Percentiles rank a stretch among this genome's conserved stretches.
Conservation (phyloP, 495 filamentous ascomycete genomes). For the Neurospora sp. region DNA sequence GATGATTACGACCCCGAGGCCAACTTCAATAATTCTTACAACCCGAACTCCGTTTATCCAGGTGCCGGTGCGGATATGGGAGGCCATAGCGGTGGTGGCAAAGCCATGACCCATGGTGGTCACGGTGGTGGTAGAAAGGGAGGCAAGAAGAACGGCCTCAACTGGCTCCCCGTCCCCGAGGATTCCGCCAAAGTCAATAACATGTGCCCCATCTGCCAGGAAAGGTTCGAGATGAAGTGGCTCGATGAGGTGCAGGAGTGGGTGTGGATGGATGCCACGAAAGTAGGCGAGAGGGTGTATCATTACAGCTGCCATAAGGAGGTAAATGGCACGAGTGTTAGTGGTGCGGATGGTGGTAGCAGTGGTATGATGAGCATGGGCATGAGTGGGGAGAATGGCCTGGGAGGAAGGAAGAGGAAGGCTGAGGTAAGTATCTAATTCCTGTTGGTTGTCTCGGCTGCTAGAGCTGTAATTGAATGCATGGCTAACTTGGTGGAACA, state of each 20-base stretch:
- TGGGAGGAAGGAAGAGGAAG: conserved; percentile 54
- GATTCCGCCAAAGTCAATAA: conserved; percentile 50
- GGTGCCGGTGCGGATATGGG: background rate
- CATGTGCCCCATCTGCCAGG: conserved; percentile 88
- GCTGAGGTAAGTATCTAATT: conserved; percentile 46
- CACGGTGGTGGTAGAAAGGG: background rate
- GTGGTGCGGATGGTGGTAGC: conserved; percentile 41
- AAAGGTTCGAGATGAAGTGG: conserved; percentile 83
- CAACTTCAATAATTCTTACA: background rate
- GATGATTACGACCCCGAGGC: background rate
- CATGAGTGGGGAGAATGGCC: background rate
- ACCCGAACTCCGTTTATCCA: background rate
- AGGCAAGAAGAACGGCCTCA: background rate
- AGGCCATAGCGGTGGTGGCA: background rate
- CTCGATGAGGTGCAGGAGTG: conserved; percentile 88
- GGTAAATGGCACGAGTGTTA: conserved; percentile 27
- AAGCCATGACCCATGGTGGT: background rate
- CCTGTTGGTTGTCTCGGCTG: background rate
- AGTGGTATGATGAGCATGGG: background rate
- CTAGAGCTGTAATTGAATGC: background rate
- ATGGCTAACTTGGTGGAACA: background rate
- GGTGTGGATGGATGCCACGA: conserved; percentile 89
- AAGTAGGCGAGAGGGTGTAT: conserved; percentile 68
- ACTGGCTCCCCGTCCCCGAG: conserved; percentile 75
- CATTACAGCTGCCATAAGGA: conserved; percentile 86